Conservation (phyloP, 2,329 filamentous ascomycete species). For the Tricladium varicosporioides region DNA sequence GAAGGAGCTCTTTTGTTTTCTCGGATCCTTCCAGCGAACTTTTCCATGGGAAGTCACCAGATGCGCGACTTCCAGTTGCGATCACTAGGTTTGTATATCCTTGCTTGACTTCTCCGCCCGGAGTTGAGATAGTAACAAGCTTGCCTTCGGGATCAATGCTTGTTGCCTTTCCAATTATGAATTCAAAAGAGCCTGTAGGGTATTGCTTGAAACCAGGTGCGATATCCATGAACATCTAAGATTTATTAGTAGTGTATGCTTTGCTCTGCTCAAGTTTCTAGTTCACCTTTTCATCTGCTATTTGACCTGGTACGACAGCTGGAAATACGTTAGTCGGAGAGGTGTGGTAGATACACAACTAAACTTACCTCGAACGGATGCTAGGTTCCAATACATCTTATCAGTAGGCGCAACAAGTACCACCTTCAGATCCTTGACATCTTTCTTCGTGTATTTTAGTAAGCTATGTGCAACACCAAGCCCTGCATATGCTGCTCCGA, state of each 20-base stretch:
- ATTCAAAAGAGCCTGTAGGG: conserved; percentile 47
- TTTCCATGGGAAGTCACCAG: conserved; percentile 48
- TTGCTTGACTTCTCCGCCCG: conserved; percentile 31
- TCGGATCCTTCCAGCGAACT: conserved; percentile 39
- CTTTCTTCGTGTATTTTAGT: neutral
- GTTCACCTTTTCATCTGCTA: conserved; percentile 38
- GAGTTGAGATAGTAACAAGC: conserved; percentile 40
- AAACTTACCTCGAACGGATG: conserved; percentile 21
- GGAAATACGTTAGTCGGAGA: conserved; percentile 35
- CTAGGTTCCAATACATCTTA: conserved; percentile 49
- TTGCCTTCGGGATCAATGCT: conserved; percentile 42
- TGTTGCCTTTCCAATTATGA: conserved; percentile 48
- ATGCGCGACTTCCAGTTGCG: conserved; percentile 28
- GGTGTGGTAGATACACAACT: no score
- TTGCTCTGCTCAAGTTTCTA: conserved; percentile 25
- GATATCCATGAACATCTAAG: conserved; percentile 36
- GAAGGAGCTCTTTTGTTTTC: conserved; percentile 32
- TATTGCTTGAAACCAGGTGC: conserved; percentile 47
- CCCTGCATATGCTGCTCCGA: conserved; percentile 55
- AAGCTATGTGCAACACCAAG: conserved; percentile 49
- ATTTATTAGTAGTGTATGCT: neutral
- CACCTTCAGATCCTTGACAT: conserved; percentile 3
- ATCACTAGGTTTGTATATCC: conserved; percentile 49
- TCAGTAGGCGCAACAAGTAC: conserved; percentile 49
- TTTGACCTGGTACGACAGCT: conserved; percentile 41